phyloP scores from a whole-genome alignment of 441 rosid species.

The Bocquillonia castaneifolia region DNA sequence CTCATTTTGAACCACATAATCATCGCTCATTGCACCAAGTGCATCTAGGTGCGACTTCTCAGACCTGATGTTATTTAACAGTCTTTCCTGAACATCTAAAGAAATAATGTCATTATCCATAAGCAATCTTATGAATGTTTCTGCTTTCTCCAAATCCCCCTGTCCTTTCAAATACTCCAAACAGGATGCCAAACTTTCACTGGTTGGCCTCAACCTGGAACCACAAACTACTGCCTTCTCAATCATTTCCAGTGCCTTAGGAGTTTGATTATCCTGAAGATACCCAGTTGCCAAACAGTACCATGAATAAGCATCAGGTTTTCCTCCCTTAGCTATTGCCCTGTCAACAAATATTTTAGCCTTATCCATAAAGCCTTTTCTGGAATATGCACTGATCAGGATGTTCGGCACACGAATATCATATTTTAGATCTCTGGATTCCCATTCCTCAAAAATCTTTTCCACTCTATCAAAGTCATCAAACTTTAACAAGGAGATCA shows the following conservation, averaged over 20 bases:
- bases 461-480: slow-evolving; percentile 44
- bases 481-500: slow-evolving; percentile 38
- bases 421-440: slow-evolving; percentile 21
- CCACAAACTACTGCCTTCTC: slow-evolving; percentile 31
- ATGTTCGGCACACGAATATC: slow-evolving; percentile 34
- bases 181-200: slow-evolving; percentile 28
- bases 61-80: slow-evolving; percentile 28
- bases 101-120: slow-evolving; percentile 34
- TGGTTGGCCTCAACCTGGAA: slow-evolving; percentile 31
- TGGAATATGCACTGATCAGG: slow-evolving; percentile 35
- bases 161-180: slow-evolving; percentile 33
- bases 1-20: too few relatives aligned
- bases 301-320: slow-evolving; percentile 35
- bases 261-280: slow-evolving; percentile 24
- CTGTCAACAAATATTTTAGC: slow-evolving; percentile 33
- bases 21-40: not conserved
- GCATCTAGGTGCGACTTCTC: slow-evolving; percentile 4
- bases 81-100: slow-evolving; percentile 14
- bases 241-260: slow-evolving; percentile 43
- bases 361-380: slow-evolving; percentile 35
- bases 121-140: slow-evolving; percentile 32
- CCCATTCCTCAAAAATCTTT: slow-evolving; percentile 46
- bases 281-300: slow-evolving; percentile 34
- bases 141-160: slow-evolving; percentile 29
- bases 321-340: slow-evolving; percentile 20